Conservation (phyloP, 306 rosid species). For the Vigna trinervia region DNA sequence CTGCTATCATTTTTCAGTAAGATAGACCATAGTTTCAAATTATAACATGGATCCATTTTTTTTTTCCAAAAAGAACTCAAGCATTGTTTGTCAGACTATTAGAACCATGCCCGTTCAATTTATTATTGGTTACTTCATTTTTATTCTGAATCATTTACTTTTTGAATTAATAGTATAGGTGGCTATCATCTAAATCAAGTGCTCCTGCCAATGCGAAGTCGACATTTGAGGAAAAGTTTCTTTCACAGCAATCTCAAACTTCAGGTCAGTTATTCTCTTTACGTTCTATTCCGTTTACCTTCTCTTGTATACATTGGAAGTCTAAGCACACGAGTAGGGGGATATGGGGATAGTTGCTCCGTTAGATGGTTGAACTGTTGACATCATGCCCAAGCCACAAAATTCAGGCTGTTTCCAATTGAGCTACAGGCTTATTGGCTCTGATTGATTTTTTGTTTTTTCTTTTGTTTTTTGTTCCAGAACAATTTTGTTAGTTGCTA, state of each 20-base stretch:
- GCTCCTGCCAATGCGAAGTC: conserved; percentile 68
- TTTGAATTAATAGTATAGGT: conserved; percentile 82
- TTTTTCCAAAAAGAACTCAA: background rate
- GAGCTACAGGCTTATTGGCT: background rate
- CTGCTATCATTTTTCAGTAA: conserved; percentile 18
- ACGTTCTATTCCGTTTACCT: background rate
- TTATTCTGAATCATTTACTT: conserved; percentile 39
- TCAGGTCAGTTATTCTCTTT: conserved; percentile 68
- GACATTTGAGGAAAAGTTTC: conserved; percentile 90
- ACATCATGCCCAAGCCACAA: background rate
- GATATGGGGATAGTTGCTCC: conserved; percentile 15
- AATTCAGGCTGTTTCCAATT: conserved; percentile 8
- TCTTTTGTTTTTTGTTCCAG: background rate
- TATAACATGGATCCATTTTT: conserved; percentile 25
- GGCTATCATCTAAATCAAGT: conserved; percentile 92
- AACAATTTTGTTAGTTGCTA: background rate
- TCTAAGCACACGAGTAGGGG: background rate
- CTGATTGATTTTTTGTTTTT: conserved; percentile 10
- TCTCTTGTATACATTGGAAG: background rate
- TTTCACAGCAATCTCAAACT: conserved; percentile 93
- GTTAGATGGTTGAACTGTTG: background rate
- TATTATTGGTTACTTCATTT: conserved; percentile 33
- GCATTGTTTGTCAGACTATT: conserved; percentile 3
- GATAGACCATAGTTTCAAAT: conserved; percentile 25
- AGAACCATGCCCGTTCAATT: background rate